Conservation (phyloP, 2,329 filamentous ascomycete species). For the Cryphonectria naterciae region DNA sequence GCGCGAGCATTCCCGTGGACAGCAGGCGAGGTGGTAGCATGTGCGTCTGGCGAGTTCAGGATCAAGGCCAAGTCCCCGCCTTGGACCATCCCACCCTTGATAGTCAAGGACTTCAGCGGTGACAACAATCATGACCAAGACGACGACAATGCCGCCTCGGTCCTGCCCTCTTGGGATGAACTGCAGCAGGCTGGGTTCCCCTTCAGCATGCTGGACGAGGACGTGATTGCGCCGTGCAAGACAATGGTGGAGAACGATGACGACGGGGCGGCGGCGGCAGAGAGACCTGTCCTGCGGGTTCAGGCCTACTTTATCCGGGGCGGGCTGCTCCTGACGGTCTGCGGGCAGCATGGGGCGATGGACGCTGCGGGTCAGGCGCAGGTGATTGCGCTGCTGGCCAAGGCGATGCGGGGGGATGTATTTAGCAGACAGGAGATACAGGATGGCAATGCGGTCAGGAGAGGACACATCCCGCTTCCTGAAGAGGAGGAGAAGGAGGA, state of each 20-base stretch:
- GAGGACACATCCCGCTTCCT: conserved; percentile 6
- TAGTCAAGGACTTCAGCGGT: conserved; percentile 47
- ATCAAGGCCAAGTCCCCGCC: conserved; percentile 41
- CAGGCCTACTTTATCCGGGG: conserved; percentile 54
- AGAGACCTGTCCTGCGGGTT: conserved; percentile 48
- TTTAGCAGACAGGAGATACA: conserved; percentile 51
- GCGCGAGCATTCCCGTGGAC: conserved; percentile 49
- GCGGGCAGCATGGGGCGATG: conserved; percentile 52
- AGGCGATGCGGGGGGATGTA: conserved; percentile 49
- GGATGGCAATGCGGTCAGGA: conserved; percentile 46
- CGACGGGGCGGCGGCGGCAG: conserved; percentile 7
- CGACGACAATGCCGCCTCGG: conserved; percentile 34
- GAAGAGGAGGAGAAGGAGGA: conserved; percentile 22
- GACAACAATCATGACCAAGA: neutral
- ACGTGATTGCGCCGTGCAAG: conserved; percentile 44
- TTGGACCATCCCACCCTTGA: conserved; percentile 39
- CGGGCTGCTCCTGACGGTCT: conserved; percentile 54
- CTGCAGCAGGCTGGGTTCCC: conserved; percentile 47
- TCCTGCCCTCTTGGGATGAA: conserved; percentile 44
- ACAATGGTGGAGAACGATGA: conserved; percentile 41
- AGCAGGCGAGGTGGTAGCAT: conserved; percentile 48
- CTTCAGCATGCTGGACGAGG: conserved; percentile 52
- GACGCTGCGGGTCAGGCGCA: conserved; percentile 55
- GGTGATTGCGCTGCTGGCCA: conserved; percentile 51
- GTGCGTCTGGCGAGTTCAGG: conserved; percentile 40